Percentiles rank a stretch among this genome's conserved stretches.
phyloP scores from a whole-genome alignment of 139 green algal species.

The Chlorella sp. region DNA sequence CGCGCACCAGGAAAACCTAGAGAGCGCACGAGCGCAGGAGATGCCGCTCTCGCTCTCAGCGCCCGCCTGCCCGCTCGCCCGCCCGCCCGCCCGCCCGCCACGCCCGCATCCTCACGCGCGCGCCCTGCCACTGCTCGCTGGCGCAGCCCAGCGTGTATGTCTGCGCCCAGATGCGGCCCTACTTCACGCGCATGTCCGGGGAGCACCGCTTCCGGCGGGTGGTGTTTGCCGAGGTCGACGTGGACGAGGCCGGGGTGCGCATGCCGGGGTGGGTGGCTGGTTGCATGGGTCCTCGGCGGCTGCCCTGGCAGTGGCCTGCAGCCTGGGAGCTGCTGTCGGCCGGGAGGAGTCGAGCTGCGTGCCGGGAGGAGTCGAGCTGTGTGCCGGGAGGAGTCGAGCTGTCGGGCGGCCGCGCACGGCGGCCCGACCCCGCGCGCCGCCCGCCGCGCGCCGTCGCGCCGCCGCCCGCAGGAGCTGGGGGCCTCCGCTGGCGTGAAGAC shows the following conservation, averaged over 20 bases:
- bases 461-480: too few species aligned
- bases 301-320: background rate
- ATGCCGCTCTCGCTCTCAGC: too few species aligned
- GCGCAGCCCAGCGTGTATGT: slow-evolving; percentile 1
- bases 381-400: background rate
- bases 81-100: too few species aligned
- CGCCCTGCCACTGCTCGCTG: too few species aligned
- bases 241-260: background rate
- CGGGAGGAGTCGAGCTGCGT: background rate
- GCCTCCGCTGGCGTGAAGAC: too few species aligned
- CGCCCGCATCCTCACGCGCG: too few species aligned
- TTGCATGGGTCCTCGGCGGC: background rate
- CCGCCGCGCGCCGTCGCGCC: too few species aligned
- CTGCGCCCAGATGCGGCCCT: slow-evolving; percentile 15
- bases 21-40: too few species aligned
- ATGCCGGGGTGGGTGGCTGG: background rate
- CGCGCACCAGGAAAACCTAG: too few species aligned
- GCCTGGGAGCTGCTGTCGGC: background rate
- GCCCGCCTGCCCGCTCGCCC: too few species aligned
- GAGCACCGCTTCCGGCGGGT: background rate
- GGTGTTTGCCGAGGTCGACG: slow-evolving; percentile 12
- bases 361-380: background rate
- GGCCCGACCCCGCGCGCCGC: background rate
- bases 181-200: slow-evolving; percentile 7
- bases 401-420: background rate